Conservation (phyloP, 2,329 filamentous ascomycete species). For the Tolypocladium cylindrosporum region DNA sequence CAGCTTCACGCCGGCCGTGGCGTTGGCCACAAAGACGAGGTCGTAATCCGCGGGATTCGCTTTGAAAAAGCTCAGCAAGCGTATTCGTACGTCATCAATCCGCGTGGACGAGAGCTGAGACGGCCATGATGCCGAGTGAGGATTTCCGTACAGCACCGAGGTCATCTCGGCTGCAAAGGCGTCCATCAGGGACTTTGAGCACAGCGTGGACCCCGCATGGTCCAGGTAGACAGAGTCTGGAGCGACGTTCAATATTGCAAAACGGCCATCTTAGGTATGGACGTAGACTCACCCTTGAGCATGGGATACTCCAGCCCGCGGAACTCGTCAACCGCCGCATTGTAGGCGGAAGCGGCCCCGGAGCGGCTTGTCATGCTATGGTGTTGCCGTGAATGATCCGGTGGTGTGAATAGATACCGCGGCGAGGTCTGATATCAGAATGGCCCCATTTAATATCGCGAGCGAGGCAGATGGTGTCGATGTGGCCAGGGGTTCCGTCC, state of each 20-base stretch:
- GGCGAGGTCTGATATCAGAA: background rate
- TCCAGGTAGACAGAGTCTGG: slow-evolving; percentile 74
- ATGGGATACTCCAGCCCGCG: slow-evolving; percentile 57
- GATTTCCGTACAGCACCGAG: slow-evolving; percentile 75
- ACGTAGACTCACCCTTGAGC: slow-evolving; percentile 44
- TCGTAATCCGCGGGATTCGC: slow-evolving; percentile 77
- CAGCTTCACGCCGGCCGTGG: slow-evolving; percentile 83
- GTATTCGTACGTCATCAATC: slow-evolving; percentile 66
- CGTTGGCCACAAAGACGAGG: slow-evolving; percentile 83
- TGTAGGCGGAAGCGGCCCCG: slow-evolving; percentile 39
- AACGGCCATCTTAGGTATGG: background rate
- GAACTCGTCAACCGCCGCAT: slow-evolving; percentile 47
- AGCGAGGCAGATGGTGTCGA: too few relatives aligned
- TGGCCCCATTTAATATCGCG: background rate
- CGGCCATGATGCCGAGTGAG: slow-evolving; percentile 75
- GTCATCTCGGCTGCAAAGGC: slow-evolving; percentile 72
- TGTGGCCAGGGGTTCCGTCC: background rate
- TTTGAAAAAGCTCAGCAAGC: slow-evolving; percentile 65
- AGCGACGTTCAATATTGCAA: background rate
- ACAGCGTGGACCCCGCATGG: slow-evolving; percentile 86
- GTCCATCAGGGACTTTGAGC: slow-evolving; percentile 72
- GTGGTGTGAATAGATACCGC: background rate
- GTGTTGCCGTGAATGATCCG: background rate
- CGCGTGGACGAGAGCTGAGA: slow-evolving; percentile 67
- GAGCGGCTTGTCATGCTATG: background rate